phyloP scores from a whole-genome alignment of 202 grass and related monocot genomes.

The Musa balbisiana region DNA sequence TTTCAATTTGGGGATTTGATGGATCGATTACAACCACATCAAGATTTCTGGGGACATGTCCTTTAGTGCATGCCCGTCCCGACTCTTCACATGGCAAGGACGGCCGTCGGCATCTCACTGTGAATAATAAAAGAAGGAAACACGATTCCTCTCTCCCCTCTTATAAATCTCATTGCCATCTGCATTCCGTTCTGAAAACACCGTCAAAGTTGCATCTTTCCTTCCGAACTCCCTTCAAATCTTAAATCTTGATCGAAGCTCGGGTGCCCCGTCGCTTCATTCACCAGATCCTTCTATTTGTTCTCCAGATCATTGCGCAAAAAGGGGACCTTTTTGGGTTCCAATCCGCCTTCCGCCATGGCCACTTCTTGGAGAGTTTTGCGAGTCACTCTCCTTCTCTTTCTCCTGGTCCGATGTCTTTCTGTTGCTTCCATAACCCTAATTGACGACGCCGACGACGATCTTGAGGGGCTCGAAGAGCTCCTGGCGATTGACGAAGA shows the following conservation, averaged over 20 bases:
- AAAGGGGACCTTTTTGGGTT: neutral
- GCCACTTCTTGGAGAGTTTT: neutral
- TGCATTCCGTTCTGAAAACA: neutral
- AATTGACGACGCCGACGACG: conserved; percentile 48
- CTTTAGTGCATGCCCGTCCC: neutral
- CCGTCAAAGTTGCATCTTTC: neutral
- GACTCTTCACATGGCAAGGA: neutral
- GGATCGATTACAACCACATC: no score
- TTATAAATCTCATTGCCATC: neutral
- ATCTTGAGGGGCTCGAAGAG: conserved; percentile 53
- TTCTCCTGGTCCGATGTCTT: conserved; percentile 21
- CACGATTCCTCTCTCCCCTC: neutral
- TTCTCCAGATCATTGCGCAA: neutral
- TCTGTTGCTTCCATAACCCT: conserved; percentile 30
- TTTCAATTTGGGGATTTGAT: no score
- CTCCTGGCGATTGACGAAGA: conserved; percentile 75
- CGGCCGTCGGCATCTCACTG: neutral
- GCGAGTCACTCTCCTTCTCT: conserved; percentile 18
- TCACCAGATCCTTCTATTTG: neutral
- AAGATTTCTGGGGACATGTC: neutral
- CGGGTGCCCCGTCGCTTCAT: neutral
- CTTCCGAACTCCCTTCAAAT: neutral
- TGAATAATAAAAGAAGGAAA: neutral
- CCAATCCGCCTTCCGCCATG: neutral
- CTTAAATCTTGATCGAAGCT: neutral